Evolutionary conservation across 2,329 filamentous ascomycete species (phyloP), one percentile per base, ranked within the genome.

Genomic region (Ophiostoma himal-ulmi): DNA sequence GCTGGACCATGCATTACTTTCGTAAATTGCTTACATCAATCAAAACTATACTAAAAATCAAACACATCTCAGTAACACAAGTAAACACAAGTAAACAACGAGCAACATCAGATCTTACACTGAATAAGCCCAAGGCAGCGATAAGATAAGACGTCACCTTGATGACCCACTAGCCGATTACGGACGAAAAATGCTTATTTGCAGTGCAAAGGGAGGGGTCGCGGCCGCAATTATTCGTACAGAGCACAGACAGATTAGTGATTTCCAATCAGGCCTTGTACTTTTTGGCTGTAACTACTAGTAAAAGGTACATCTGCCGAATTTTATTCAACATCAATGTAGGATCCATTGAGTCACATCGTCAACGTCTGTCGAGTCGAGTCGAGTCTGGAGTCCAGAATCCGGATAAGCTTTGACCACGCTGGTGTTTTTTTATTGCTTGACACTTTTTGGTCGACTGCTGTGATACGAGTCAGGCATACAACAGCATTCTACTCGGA

Each of bases 171-270:
- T 62, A 57, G 52, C 57, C 57, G 57, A 62, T 62, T 62, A 62
- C 57, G 57, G 52, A 57, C 22, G 52, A 57, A 57, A 57, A 62
- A 62, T 62, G 22, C 57, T 62, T 62, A 62, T 36, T 26, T 11
- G 44, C 41, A 44, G 13, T 5, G 30, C 48, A 62, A 34, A 62
- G 39, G 34, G 62, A 39, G 62, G 62, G 62, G 62, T 39, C 26
- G 57, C n/a, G 44, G 44, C 44, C 17, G 57, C 57, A 11, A 57
- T 57, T 57, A 11, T n/a, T n/a, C n/a, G n/a, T n/a, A n/a, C n/a
- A n/a, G n/a, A n/a, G n/a, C n/a, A n/a, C 52, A 48, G 44, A 48
- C 44, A 48, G 20, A 48, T 48, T 34, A 14, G 26, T 13, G 57
- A 62, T 62, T 62, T 62, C 26, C 26, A 62, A 62, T 62, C 36